Percentiles rank a stretch among this genome's conserved stretches.
Conservation (phyloP, 2,329 filamentous ascomycete species). For the Diaporthe velutina region DNA sequence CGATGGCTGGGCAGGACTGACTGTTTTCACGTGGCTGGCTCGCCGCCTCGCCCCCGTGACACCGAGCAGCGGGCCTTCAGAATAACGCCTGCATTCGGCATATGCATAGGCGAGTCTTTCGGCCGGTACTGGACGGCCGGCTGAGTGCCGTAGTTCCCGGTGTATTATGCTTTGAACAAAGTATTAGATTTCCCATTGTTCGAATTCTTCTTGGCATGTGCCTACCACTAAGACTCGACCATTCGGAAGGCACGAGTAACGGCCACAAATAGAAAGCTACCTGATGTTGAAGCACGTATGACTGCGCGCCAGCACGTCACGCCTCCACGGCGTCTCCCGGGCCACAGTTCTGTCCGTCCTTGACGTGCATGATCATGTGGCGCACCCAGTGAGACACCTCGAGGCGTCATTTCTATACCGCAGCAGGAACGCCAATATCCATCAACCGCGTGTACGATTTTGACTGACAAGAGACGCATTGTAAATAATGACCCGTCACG, state of each 20-base stretch:
- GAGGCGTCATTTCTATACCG: background rate
- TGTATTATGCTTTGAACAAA: background rate
- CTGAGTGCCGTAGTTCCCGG: background rate
- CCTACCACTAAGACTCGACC: background rate
- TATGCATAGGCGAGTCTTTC: background rate
- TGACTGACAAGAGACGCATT: background rate
- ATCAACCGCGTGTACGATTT: background rate
- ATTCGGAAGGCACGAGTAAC: background rate
- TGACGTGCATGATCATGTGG: constrained; percentile 8
- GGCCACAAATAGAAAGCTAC: background rate
- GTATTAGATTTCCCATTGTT: background rate
- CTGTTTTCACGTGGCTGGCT: background rate
- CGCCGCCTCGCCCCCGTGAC: background rate
- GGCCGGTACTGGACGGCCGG: background rate
- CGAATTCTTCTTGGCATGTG: background rate
- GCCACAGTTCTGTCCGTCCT: constrained; percentile 5
- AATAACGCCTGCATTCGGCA: background rate
- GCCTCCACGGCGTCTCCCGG: background rate
- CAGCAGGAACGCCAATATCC: background rate
- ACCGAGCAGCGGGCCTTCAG: background rate
- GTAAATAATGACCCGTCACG: background rate
- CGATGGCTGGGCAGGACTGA: background rate
- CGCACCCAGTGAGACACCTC: background rate
- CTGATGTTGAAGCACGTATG: background rate
- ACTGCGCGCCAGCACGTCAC: background rate